Evolutionary conservation across 1,139 yeast genomes (phyloP).

Genomic region (Scheffersomyces titani): DNA sequence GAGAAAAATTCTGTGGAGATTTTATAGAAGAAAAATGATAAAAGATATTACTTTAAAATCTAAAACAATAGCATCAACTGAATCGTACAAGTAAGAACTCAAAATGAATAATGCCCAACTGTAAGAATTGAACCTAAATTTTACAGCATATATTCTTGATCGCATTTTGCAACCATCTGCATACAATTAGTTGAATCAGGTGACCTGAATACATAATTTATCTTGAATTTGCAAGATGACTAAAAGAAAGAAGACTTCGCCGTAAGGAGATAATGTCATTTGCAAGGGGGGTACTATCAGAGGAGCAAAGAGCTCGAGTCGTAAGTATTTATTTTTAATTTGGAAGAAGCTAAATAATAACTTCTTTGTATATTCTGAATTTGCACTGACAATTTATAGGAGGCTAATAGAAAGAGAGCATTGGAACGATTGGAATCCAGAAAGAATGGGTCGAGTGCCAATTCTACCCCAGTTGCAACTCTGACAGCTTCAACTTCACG

Average conservation of each 20-base stretch:
- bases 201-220: background rate
- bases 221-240: background rate
- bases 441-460: slow-evolving; percentile 34
- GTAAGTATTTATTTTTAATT: slow-evolving; percentile 8
- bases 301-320: slow-evolving; percentile 14
- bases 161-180: background rate
- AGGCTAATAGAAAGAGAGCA: slow-evolving; percentile 60
- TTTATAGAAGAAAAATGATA: too few relatives aligned
- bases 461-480: slow-evolving; percentile 14
- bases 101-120: too few relatives aligned
- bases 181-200: background rate
- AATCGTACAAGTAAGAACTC: too few relatives aligned
- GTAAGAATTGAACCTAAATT: too few relatives aligned
- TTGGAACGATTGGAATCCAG: slow-evolving; percentile 48
- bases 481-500: slow-evolving; percentile 4
- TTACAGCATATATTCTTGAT: background rate
- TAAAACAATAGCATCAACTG: too few relatives aligned
- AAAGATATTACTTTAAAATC: too few relatives aligned
- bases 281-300: slow-evolving; percentile 12
- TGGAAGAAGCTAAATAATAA: slow-evolving; percentile 1
- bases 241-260: background rate
- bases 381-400: slow-evolving; percentile 29
- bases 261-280: slow-evolving; percentile 8
- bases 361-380: background rate
- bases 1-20: too few relatives aligned